Base-by-base conservation (phyloP, 495 filamentous ascomycete species). In the Tuber umbilicatum region DNA sequence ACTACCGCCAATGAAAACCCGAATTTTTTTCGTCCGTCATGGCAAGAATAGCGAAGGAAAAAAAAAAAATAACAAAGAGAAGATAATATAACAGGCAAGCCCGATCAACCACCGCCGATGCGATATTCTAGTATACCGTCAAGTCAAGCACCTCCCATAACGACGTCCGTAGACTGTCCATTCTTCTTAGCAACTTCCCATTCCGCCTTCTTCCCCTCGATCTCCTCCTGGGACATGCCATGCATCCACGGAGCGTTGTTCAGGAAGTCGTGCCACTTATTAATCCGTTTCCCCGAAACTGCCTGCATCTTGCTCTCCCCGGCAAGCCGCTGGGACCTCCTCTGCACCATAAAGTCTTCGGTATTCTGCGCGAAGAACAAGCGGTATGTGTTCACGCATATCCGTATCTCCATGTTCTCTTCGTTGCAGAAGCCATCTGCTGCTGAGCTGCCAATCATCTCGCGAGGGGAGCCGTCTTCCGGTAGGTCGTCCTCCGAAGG, bases 381-480 rank as follows among this genome's bases (percentile, higher is more conserved):
- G 77, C 91, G 90, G 82, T 92, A 95, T 71, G 89, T 92, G 80
- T 92, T 91, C 60, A 94, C 89, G 78, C 89, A 92, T 81, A 97
- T 92, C 35, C 91, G 87, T 55, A 96, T 87, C 38, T 90, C 86
- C 40, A 97, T 85, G n/a, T 90, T 89, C 77, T 97, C 94, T 64
- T 90, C 86, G 21, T 91, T 84, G 12, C 89, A 89, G 31, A 85
- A 84, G 12, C 77, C 68, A 80, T 88, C 87, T 21, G 84, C 84
- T 0, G 81, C 83, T n/a, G 84, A 70, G 23, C 39, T 82, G 64
- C 83, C 84, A 39, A 86, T 86, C 35, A 86, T 74, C 86, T 86
- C 73, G 86, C 86, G 75, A 68, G 73, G 79, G 39, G 79, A 76
- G 23, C 81, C 81, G 2, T 81, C 77, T 69, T 83, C 80, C 2